A percentile compares a stretch with the other conserved stretches of the same genome.
Evolutionary conservation across 1,284 basidiomycete species (phyloP).

Genomic region (Pseudozyma hubeiensis): DNA sequence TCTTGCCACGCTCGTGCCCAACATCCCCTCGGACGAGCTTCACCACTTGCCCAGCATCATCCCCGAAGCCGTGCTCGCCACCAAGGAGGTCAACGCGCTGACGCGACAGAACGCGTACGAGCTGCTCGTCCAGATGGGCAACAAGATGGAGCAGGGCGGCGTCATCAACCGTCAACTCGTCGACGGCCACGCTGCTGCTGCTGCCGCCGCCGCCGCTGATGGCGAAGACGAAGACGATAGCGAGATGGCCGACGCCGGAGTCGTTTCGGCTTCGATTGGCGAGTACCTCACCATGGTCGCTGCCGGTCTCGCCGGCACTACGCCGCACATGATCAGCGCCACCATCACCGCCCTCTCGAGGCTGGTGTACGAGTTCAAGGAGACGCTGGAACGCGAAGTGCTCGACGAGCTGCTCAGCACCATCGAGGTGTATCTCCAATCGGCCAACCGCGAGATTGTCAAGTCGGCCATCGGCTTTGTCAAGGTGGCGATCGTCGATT

Average conservation of each 20-base stretch:
- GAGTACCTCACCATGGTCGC: constrained; percentile 98
- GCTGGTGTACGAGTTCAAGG: constrained; percentile 93
- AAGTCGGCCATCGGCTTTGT: constrained; percentile 94
- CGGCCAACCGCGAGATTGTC: constrained; percentile 96
- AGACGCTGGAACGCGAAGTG: constrained; percentile 78
- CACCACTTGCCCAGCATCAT: constrained; percentile 89
- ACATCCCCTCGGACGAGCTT: constrained; percentile 78
- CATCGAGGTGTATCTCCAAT: constrained; percentile 87
- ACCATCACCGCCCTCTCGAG: constrained; percentile 93
- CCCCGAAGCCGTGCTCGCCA: constrained; percentile 95
- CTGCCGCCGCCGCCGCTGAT: constrained; percentile 17
- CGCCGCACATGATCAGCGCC: constrained; percentile 98
- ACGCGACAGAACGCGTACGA: constrained; percentile 90
- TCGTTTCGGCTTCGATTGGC: constrained; percentile 82
- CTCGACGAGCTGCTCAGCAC: constrained; percentile 88
- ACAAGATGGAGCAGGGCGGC: constrained; percentile 90
- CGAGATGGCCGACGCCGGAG: constrained; percentile 37
- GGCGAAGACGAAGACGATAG: constrained; percentile 55
- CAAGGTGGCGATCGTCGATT: constrained; percentile 90
- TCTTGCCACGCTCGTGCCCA: constrained; percentile 79
- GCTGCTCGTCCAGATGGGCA: constrained; percentile 88
- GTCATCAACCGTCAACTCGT: constrained; percentile 81
- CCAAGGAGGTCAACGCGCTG: constrained; percentile 96
- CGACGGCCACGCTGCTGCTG: constrained; percentile 72
- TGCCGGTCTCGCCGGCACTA: constrained; percentile 90